Conservation (phyloP, 495 filamentous ascomycete genomes). For the Neurospora sp. region DNA sequence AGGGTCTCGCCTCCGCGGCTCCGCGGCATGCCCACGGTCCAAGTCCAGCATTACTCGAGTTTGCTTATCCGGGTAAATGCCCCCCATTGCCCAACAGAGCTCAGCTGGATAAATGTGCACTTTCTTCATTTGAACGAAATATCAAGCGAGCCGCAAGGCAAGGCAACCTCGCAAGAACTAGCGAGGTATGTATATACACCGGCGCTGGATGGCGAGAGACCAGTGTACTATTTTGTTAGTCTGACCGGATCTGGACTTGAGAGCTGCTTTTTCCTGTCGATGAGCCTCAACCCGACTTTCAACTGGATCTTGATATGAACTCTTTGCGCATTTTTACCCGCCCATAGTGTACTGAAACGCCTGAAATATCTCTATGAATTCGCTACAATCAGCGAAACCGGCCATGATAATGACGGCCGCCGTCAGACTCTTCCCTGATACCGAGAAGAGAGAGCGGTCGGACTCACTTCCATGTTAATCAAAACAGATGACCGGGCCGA, state of each 20-base stretch:
- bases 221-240: not conserved
- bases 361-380: not conserved
- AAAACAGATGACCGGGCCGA: not conserved
- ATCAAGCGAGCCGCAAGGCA: not conserved
- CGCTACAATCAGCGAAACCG: not conserved
- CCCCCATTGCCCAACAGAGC: not conserved
- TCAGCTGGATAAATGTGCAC: not conserved
- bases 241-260: not conserved
- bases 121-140: not conserved
- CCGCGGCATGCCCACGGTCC: too few relatives aligned
- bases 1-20: too few relatives aligned
- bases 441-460: not conserved
- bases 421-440: not conserved
- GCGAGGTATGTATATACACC: not conserved
- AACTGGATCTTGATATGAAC: not conserved
- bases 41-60: too few relatives aligned
- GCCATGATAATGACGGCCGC: not conserved
- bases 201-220: not conserved
- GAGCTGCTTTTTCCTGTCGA: not conserved
- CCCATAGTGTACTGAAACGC: not conserved
- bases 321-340: not conserved
- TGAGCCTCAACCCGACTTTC: not conserved
- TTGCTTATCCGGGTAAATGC: not conserved
- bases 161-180: not conserved
- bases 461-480: not conserved